Evolutionary conservation across 176 grass and related monocot genomes (phyloP).

Genomic region (Calamus simplicifolius): DNA sequence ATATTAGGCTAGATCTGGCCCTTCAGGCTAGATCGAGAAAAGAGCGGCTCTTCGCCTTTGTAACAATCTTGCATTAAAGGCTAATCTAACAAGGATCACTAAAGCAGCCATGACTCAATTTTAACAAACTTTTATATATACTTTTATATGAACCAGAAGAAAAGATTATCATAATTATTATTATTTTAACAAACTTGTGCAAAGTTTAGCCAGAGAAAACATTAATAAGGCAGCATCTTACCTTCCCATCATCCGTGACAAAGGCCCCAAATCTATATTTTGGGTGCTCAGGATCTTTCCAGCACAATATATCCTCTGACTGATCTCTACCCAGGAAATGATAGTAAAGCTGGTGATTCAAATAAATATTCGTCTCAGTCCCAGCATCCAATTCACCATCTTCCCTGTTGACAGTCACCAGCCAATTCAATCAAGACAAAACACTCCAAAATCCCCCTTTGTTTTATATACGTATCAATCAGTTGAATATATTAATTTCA

Average conservation of each 20-base stretch:
- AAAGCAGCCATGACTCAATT: too few species aligned
- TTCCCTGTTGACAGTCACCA: conserved; percentile 26
- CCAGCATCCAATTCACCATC: conserved; percentile 56
- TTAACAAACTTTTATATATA: too few species aligned
- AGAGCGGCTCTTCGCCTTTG: too few species aligned
- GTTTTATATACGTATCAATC: not conserved
- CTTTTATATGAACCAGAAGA: too few species aligned
- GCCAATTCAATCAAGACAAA: not conserved
- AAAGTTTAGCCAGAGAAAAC: too few species aligned
- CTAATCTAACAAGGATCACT: too few species aligned
- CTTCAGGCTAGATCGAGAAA: too few species aligned
- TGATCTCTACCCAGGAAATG: conserved; percentile 85
- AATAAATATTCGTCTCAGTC: conserved; percentile 84
- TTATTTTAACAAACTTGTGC: too few species aligned
- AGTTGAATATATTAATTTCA: too few species aligned
- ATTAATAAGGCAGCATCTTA: not conserved
- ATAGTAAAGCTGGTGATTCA: conserved; percentile 87
- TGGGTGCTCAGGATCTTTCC: conserved; percentile 86
- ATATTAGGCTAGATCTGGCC: too few species aligned
- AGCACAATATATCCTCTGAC: conserved; percentile 85
- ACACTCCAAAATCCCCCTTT: not conserved
- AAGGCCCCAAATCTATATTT: conserved; percentile 45
- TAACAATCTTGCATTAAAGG: too few species aligned
- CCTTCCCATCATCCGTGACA: conserved; percentile 89
- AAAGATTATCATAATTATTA: too few species aligned